Evolutionary conservation across 2,329 filamentous ascomycete genomes (phyloP).

Genomic region (Microdochium paspali): DNA sequence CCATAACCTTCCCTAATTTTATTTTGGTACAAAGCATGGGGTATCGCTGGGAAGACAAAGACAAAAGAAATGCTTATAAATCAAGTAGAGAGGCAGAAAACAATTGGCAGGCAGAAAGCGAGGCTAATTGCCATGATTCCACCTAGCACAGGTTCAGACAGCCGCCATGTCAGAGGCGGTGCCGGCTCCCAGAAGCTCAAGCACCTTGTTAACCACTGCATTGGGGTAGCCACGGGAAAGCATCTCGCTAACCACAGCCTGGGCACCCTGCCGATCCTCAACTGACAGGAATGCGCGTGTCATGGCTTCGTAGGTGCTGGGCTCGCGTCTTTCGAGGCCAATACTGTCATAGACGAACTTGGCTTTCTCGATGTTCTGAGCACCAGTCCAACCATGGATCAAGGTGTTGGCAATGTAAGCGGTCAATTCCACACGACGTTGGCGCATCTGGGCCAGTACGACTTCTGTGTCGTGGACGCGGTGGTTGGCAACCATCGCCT

Average conservation of each 20-base stretch:
- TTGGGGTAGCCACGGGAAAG: slow-evolving; percentile 80
- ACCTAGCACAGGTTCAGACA: neutral
- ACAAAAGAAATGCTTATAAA: slow-evolving; percentile 12
- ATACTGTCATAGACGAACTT: slow-evolving; percentile 73
- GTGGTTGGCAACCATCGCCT: slow-evolving; percentile 94
- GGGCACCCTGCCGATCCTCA: slow-evolving; percentile 68
- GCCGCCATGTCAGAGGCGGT: slow-evolving; percentile 11
- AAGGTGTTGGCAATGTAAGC: slow-evolving; percentile 98
- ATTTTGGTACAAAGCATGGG: slow-evolving; percentile 11
- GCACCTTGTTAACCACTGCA: slow-evolving; percentile 87
- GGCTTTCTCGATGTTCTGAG: slow-evolving; percentile 71
- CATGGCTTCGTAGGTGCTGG: slow-evolving; percentile 98
- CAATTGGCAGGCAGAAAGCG: no score
- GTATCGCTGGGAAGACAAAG: slow-evolving; percentile 20
- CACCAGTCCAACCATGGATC: slow-evolving; percentile 91
- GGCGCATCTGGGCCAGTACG: slow-evolving; percentile 67
- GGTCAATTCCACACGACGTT: slow-evolving; percentile 71
- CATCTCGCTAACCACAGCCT: slow-evolving; percentile 80
- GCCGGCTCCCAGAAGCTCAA: slow-evolving; percentile 69
- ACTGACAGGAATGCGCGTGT: slow-evolving; percentile 82
- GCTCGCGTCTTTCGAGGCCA: slow-evolving; percentile 71
- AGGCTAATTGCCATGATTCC: no score
- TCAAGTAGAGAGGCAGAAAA: slow-evolving; percentile 8
- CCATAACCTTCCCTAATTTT: neutral
- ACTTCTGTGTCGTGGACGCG: slow-evolving; percentile 66